Evolutionary conservation across 2,329 filamentous ascomycete genomes (phyloP), one percentile per base, ranked within the genome.

Genomic region (Fusarium sp.): DNA sequence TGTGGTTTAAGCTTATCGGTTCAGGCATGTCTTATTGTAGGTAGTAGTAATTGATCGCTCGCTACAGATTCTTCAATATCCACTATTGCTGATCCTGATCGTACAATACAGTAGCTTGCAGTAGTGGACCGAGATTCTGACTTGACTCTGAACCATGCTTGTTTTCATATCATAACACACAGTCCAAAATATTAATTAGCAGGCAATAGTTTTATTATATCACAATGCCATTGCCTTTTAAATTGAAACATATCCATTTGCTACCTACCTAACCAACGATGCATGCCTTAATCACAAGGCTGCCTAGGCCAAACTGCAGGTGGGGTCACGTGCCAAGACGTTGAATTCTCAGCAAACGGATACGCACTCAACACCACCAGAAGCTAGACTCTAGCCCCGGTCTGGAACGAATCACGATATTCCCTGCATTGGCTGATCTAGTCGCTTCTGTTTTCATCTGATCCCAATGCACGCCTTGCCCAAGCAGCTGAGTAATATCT

Each of bases 1-100:
- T 45, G 30, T 13, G n/a, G 28, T 65, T 65, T 52, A 65, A 65
- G 46, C 62, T 65, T 65, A 65, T 49, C 28, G 21, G 26, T 21
- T 21, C 34, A 49, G 21, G 42, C 39, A 60, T 49, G 37, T 18
- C 30, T 23, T 39, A 21, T 44, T 48, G 28, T 12, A 23, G 21
- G 21, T 23, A 23, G 21, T 23, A 23, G 21, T 23, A 23, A 21
- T 5, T n/a, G 18, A 48, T 30, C 25, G n/a, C n/a, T 48, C 18
- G n/a, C 13, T 37, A 34, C 28, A 8, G 26, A 21, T 21, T n/a
- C 23, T 31, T 18, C 21, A 48, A 30, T 18, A 12, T 12, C 43
- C 45, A 41, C 28, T 41, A 21, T 52, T 26, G 23, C 25, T 26
- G 34, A 52, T 46, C 44, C 18, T 19, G 34, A 52, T 23, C 14